These are phyloP conservation scores for Saccharomycopsis schoenii DNA, from an alignment of 805 yeast species.

Conservation along the genomic window DNA sequence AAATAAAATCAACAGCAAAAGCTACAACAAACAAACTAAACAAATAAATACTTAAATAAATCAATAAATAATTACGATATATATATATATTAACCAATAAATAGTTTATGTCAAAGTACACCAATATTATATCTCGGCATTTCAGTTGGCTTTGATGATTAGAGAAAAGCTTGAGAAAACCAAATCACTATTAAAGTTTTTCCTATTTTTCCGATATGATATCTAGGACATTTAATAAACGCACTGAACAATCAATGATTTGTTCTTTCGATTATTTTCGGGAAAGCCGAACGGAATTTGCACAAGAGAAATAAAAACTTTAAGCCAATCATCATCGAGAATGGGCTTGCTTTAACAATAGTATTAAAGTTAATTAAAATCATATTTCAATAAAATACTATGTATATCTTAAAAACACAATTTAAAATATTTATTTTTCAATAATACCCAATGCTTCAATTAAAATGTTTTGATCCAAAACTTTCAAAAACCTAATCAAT, in stretches of 20 bases:
- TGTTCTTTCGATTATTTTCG: not conserved
- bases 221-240: not conserved
- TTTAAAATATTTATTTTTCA: not conserved
- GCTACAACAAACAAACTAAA: not conserved
- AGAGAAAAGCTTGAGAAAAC: not conserved
- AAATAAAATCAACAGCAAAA: not conserved
- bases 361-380: not conserved
- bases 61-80: not conserved
- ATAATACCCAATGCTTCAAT: not conserved
- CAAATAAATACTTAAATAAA: not conserved
- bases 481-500: constrained; percentile 24
- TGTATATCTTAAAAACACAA: too few species aligned
- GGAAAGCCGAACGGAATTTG: not conserved
- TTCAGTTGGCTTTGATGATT: not conserved
- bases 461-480: constrained; percentile 19
- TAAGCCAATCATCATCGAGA: not conserved
- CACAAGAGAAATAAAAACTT: not conserved
- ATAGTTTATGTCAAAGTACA: constrained; percentile 1
- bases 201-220: not conserved
- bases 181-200: not conserved
- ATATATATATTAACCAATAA: not conserved
- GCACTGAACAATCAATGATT: not conserved
- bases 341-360: not conserved
- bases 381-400: too few species aligned
- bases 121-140: not conserved